These are phyloP conservation scores for Diaporthe velutina DNA, from an alignment of 2,329 filamentous ascomycete species.

Conservation along the genomic window DNA sequence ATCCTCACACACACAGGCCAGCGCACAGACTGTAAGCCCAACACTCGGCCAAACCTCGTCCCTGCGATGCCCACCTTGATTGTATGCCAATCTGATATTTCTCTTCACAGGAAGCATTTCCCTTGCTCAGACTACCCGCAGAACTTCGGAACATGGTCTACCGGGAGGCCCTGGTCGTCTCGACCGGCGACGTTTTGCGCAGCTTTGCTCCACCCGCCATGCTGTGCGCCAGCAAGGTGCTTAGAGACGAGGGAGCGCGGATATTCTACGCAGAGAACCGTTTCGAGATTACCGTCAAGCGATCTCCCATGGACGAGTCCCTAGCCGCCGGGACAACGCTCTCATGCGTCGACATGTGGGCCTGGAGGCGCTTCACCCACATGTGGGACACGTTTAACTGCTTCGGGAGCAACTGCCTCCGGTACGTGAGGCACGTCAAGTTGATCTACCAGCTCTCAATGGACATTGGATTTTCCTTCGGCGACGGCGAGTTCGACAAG, in stretches of 20 bases:
- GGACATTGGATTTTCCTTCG: neutral
- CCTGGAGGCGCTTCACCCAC: neutral
- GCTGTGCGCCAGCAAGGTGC: neutral
- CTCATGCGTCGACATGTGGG: neutral
- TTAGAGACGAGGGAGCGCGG: neutral
- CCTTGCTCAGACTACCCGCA: neutral
- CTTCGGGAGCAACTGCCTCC: neutral
- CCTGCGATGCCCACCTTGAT: neutral
- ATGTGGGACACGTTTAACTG: neutral
- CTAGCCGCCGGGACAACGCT: rapidly evolving
- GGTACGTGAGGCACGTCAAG: neutral
- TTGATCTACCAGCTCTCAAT: neutral
- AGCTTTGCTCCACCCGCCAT: neutral
- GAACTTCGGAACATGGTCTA: neutral
- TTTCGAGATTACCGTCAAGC: neutral
- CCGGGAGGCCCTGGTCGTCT: neutral
- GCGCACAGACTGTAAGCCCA: neutral
- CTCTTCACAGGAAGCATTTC: neutral
- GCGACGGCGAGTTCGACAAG: neutral
- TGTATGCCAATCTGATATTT: neutral
- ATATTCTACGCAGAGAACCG: neutral
- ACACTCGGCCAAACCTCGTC: neutral
- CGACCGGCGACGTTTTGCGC: rapidly evolving
- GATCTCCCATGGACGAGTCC: neutral
- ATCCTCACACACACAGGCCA: neutral